phyloP scores from a whole-genome alignment of 83 land plant species.

The Thuja plicata region DNA sequence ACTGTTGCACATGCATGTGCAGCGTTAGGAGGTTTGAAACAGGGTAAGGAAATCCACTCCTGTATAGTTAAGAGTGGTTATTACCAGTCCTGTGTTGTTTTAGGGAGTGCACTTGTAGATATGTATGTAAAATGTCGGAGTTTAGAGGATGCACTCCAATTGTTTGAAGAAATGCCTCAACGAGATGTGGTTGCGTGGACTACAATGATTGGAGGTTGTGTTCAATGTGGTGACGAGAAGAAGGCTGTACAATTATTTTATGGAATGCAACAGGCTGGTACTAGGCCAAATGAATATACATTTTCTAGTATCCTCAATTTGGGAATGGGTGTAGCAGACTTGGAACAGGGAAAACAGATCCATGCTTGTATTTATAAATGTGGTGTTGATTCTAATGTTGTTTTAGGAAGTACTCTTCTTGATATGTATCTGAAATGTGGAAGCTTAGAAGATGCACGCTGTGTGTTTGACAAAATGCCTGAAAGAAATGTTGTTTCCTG shows the following conservation, averaged over 20 bases:
- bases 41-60: conserved; percentile 35
- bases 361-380: conserved; percentile 37
- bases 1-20: conserved; percentile 27
- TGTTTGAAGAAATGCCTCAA: conserved; percentile 59
- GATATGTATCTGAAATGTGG: conserved; percentile 54
- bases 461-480: conserved; percentile 50
- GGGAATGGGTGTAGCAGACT: conserved; percentile 31
- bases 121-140: conserved; percentile 38
- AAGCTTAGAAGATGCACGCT: conserved; percentile 28
- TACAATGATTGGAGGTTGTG: conserved; percentile 37
- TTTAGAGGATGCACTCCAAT: conserved; percentile 22
- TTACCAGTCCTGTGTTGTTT: conserved; percentile 36
- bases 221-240: not conserved
- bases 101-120: conserved; percentile 43
- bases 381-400: conserved; percentile 23
- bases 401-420: conserved; percentile 34
- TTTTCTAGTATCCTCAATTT: conserved; percentile 44
- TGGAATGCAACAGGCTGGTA: conserved; percentile 39
- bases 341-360: conserved; percentile 26
- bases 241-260: conserved; percentile 33
- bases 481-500: conserved; percentile 56
- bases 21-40: not conserved
- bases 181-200: conserved; percentile 53
- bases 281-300: conserved; percentile 37
- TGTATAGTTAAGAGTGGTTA: conserved; percentile 30